These are phyloP conservation scores for Trypanosoma caninum DNA, from an alignment of 208 protist species.

Conservation along the genomic window DNA sequence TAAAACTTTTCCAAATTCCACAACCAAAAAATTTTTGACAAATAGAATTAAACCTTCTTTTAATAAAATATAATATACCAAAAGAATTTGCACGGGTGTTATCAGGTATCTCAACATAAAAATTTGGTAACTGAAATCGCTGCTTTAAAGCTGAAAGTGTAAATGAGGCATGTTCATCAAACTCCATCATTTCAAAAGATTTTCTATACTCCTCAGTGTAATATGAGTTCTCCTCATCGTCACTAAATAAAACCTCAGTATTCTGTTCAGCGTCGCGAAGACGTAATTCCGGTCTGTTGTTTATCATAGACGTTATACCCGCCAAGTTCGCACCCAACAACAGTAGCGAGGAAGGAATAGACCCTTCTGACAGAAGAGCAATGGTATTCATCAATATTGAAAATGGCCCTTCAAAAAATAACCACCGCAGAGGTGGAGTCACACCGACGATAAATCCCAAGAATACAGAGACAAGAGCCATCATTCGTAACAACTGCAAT, in stretches of 20 bases:
- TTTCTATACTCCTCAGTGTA: constrained; percentile 35
- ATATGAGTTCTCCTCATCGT: constrained; percentile 19
- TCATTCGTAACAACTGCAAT: constrained; percentile 31
- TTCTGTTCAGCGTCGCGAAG: constrained; percentile 70
- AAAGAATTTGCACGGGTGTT: no score
- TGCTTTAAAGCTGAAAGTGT: constrained; percentile 21
- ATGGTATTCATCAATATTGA: constrained; percentile 62
- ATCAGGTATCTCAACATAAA: no score
- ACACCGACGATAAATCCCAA: constrained; percentile 64
- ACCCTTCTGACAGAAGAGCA: constrained; percentile 47
- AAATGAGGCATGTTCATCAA: constrained; percentile 44
- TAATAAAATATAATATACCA: no score
- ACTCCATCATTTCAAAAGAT: constrained; percentile 28
- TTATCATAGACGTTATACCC: constrained; percentile 17
- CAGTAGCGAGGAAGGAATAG: constrained; percentile 71
- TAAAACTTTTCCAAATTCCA: constrained; percentile 44
- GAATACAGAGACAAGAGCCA: constrained; percentile 70
- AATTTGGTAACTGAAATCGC: not conserved
- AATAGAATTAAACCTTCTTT: not conserved
- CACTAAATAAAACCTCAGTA: constrained; percentile 41
- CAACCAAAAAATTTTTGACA: constrained; percentile 29
- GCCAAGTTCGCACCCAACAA: constrained; percentile 70
- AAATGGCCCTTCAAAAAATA: constrained; percentile 60
- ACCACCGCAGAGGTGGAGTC: constrained; percentile 44
- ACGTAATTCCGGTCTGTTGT: constrained; percentile 10